Conservation (phyloP, 179 eudicot genomes). For the Beta lomatogona region DNA sequence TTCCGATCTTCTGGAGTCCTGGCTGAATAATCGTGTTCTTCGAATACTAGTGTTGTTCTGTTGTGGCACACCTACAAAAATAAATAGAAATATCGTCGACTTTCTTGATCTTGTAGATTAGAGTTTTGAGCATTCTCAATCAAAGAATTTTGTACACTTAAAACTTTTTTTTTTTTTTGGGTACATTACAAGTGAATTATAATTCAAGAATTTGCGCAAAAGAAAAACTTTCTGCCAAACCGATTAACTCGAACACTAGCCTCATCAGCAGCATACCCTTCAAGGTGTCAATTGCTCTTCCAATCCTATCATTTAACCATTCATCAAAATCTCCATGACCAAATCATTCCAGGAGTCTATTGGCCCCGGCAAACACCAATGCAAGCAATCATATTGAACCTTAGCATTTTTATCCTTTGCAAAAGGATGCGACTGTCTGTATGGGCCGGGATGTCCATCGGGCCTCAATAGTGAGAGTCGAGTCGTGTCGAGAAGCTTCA, state of each 20-base stretch:
- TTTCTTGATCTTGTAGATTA: not conserved
- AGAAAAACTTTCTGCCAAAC: not conserved
- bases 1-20: too few relatives aligned
- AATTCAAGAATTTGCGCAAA: not conserved
- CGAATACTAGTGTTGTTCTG: too few relatives aligned
- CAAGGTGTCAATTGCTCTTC: not conserved
- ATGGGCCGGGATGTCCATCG: slow-evolving; percentile 88
- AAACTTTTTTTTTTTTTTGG: too few relatives aligned
- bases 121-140: not conserved
- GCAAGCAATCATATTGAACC: slow-evolving; percentile 79
- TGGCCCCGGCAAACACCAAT: slow-evolving; percentile 97
- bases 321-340: slow-evolving; percentile 55
- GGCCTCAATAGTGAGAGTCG: slow-evolving; percentile 67
- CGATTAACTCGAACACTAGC: not conserved
- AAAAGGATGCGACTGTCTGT: slow-evolving; percentile 61
- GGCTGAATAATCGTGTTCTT: too few relatives aligned
- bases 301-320: slow-evolving; percentile 3
- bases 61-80: too few relatives aligned
- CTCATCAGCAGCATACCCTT: not conserved
- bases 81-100: too few relatives aligned
- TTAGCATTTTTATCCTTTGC: slow-evolving; percentile 51
- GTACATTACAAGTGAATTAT: not conserved
- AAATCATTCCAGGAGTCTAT: slow-evolving; percentile 83
- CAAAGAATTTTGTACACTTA: slow-evolving; percentile 3
- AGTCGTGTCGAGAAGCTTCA: slow-evolving; percentile 62